These are phyloP conservation scores for Geranomyces variabilis DNA, from an alignment of 192 early-diverging fungal genomes.

Conservation along the genomic window DNA sequence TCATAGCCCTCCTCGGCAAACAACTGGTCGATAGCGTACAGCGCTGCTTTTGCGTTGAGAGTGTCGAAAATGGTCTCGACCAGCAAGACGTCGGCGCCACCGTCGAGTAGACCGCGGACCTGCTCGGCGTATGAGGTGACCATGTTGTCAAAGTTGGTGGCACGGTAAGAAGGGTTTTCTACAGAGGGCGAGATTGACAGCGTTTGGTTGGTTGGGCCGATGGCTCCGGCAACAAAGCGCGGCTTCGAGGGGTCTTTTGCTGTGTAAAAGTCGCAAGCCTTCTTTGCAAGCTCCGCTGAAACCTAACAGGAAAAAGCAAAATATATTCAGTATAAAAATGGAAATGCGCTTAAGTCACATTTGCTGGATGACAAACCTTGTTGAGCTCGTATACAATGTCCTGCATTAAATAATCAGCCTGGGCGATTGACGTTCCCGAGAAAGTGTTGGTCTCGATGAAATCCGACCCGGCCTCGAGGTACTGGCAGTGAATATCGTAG, in stretches of 20 bases:
- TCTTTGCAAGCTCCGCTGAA: conserved; percentile 80
- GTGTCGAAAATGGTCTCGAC: conserved; percentile 99
- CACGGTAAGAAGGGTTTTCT: conserved; percentile 93
- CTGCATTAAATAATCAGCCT: conserved; percentile 89
- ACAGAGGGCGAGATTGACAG: conserved; percentile 96
- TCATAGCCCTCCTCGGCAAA: conserved; percentile 80
- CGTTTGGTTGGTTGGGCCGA: conserved; percentile 92
- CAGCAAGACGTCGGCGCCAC: conserved; percentile 88
- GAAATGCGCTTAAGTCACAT: no score
- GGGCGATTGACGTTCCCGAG: conserved; percentile 86
- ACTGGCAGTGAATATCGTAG: conserved; percentile 86
- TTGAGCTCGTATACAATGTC: conserved; percentile 89
- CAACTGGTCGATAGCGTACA: conserved; percentile 87
- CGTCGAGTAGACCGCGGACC: conserved; percentile 87
- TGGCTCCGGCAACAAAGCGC: conserved; percentile 79
- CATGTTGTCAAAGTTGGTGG: conserved; percentile 93
- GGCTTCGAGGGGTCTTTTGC: conserved; percentile 74
- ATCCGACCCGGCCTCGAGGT: conserved; percentile 89
- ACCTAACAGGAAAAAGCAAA: conserved; percentile 21
- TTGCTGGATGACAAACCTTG: no score
- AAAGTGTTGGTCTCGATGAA: conserved; percentile 99
- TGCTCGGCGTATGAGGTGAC: conserved; percentile 92
- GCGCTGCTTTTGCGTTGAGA: conserved; percentile 93
- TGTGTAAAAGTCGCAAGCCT: conserved; percentile 81
- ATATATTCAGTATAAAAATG: no score